Evolutionary conservation across 495 filamentous ascomycete genomes (phyloP), one percentile per base, ranked within the genome.

Genomic region (Astrocystis sublimbata): DNA sequence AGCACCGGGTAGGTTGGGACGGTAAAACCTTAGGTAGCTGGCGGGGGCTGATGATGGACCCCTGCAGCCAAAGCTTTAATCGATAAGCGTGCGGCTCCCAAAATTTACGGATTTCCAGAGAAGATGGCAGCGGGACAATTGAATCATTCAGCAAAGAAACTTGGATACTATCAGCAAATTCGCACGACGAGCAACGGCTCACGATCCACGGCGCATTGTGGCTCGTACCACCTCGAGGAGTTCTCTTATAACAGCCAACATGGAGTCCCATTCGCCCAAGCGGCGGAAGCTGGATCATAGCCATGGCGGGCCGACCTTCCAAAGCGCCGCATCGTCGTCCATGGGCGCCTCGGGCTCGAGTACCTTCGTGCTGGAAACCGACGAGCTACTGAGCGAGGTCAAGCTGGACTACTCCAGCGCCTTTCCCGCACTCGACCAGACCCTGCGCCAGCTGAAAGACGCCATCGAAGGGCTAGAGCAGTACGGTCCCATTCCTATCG

Each of bases 311-410:
- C 65, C 74, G 12, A 60, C 64, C 13, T 67, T 77, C 17, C 68
- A 74, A 41, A 71, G 65, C 6, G 54, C 66, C 6, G 65, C 72
- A 0, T 46, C 61, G 17, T 55, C 70, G 17, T 31, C 70, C 17
- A 68, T 69, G 66, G 75, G 74, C 40, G 61, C 75, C 33, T 77
- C 76, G 0, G 70, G 75, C 35, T 68, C 74, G 30, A 90, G 83
- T 68, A 79, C 92, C 64, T 96, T 98, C 76, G 89, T 93, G 65
- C 78, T 98, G 31, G 90, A 97, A 75, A 83, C 92, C 23, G 89
- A 96, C 60, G 92, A 97, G 67, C 75, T 98, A 43, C 70, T 97
- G 63, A 76, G 80, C 21, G 86, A 89, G 59, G 80, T 90, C 40
- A 82, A 81, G 69, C 81, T 88, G 26, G 83, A 89, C 62, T 89